Evolutionary conservation across 192 early-diverging fungal genomes (phyloP).

Genomic region (Backusella macrospora): DNA sequence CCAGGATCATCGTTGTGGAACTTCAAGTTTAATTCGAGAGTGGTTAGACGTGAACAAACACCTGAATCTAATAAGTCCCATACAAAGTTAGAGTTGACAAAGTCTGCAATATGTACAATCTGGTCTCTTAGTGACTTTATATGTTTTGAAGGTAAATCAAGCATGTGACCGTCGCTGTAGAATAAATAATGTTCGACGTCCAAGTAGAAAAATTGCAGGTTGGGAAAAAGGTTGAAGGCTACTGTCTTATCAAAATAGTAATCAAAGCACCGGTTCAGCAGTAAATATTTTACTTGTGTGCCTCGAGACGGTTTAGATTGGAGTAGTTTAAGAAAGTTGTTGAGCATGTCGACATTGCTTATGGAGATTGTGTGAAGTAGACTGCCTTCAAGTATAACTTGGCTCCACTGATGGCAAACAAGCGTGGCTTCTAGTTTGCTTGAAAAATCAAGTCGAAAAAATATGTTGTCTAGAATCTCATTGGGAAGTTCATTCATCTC

Average conservation of each 20-base stretch:
- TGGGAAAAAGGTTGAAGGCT: constrained; percentile 3
- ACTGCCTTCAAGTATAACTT: not conserved
- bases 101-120: constrained; percentile 4
- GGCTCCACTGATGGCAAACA: not conserved
- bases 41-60: constrained; percentile 1
- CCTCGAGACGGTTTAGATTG: constrained; percentile 5
- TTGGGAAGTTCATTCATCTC: constrained; percentile 13
- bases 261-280: constrained; percentile 5
- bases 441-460: not conserved
- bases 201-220: constrained; percentile 2
- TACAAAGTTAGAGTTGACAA: not conserved
- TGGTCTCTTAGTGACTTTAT: not conserved
- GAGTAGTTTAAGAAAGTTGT: not conserved
- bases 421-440: not conserved
- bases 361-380: not conserved
- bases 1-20: not conserved
- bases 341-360: constrained; percentile 12
- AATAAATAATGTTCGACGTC: constrained; percentile 7
- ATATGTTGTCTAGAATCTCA: not conserved
- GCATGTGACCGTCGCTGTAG: not conserved
- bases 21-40: constrained; percentile 4
- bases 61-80: constrained; percentile 7
- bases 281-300: not conserved
- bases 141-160: constrained; percentile 7
- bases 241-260: not conserved